Base-by-base conservation (phyloP, 106 monocot genomes). In the Phalaenopsis aphrodite region DNA sequence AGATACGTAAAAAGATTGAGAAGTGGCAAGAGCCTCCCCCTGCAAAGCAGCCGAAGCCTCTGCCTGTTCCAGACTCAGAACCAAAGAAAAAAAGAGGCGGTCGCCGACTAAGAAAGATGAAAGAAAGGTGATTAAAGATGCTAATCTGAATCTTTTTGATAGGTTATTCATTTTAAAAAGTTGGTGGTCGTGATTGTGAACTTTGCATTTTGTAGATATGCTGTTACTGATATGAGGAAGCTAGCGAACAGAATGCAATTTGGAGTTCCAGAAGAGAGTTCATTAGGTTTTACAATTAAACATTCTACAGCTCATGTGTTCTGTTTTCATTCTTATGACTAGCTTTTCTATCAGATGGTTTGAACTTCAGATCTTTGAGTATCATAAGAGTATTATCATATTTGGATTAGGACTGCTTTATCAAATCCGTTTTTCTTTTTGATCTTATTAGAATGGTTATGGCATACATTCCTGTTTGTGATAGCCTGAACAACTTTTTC, bases 1-100 rank as follows among this genome's bases (percentile, higher is more conserved):
- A 92, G 79, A 83, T 98, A 56, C 82, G 87, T 58, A 94, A 94
- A 79, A 98, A 92, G 81, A 94, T 94, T 78, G 97, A 98, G 83
- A 94, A 94, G 84, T 98, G 98, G 94, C 98, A 98, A 83, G 98
- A 98, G 46, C 98, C 97, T 41, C 94, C 98, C 7, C 98, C 94
- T 80, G 94, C 98, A 56, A 94, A 98, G 86, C 89, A 92, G 56
- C 94, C 98, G 56, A 98, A 98, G 72, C 98, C 98, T 72, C 92
- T 98, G 72, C 98, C 98, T 1, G 92, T 94, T 81, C 98, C 98
- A 17, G 92, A 98, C 83, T 98, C 94, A 7, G 92, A 98, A 56
- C 98, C 94, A 41, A 94, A 98, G 76, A 98, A 94, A 85, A 98
- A 98, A 84, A 90, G 98, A 87, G 98, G 98, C 77, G 98, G 98